Evolutionary conservation across 306 rosid species (phyloP), one percentile per base, ranked within the genome.

Genomic region (Medicago lupulina): DNA sequence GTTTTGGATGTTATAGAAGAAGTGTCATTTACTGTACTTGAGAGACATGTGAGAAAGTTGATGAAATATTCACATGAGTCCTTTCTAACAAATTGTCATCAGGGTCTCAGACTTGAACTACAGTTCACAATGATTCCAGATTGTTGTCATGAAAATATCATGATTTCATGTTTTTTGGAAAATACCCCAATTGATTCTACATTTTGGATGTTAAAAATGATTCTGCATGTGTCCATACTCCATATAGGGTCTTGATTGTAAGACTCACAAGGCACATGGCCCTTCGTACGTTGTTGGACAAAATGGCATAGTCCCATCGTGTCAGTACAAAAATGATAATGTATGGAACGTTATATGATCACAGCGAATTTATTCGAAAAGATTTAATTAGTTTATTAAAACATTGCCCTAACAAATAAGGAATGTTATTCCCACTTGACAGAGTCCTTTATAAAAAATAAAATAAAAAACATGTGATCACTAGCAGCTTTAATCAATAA

Each of bases 401-500:
- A 38, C 31, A 23, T 44, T 74, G 59, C n/a, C n/a, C 39, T 11
- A 55, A 14, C 44, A 77, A 13, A 16, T 51, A 47, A 21, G 38
- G 23, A 62, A 50, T 18, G 7, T 21, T 50, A 36, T 28, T 28
- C 31, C 31, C 31, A 28, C 4, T 25, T 51, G 49, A 62, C 66
- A 49, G 40, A 54, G 21, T 39, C 63, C 57, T 47, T 28, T 28
- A 28, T 28, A 28, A 28, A 28, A 28, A 25, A 25, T 1, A 25
- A 21, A 21, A 25, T 1, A 1, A 64, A 60, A 12, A 74, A 6
- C 64, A 62, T n/a, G 21, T 73, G 69, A 31, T 75, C 36, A n/a
- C 17, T 66, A 40, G 25, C 4, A 28, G 5, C 73, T 58, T 72
- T 65, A 72, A 67, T 74, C 60, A 59, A 67, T 14, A 14, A 75